Conservation (phyloP, 2,329 filamentous ascomycete genomes). For the Xylariaceae sp. region DNA sequence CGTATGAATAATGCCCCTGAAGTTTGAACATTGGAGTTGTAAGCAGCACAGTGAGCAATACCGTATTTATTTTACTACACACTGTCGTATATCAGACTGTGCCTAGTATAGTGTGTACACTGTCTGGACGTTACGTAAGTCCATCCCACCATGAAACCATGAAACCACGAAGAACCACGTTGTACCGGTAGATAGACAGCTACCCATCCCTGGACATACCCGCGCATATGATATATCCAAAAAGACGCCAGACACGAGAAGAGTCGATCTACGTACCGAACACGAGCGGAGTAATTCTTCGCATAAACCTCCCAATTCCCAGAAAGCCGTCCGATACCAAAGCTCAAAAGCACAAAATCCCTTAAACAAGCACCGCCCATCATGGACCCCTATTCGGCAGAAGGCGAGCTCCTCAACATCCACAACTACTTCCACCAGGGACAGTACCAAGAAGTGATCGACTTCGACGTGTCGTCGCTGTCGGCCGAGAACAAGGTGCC, state of each 20-base stretch:
- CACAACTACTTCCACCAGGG: constrained; percentile 69
- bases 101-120: too few relatives aligned
- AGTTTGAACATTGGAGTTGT: too few relatives aligned
- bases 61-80: too few relatives aligned
- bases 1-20: too few relatives aligned
- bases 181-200: not conserved
- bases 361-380: constrained; percentile 17
- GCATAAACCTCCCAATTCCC: not conserved
- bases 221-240: not conserved
- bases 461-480: constrained; percentile 77
- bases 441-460: constrained; percentile 79
- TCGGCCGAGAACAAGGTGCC: constrained; percentile 72
- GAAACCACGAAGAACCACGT: constrained; percentile 4
- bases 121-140: not conserved
- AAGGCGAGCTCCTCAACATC: constrained; percentile 67
- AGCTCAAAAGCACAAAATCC: not conserved
- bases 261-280: not conserved
- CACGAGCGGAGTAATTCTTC: not conserved
- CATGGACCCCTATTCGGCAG: constrained; percentile 66
- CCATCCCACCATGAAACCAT: constrained; percentile 2
- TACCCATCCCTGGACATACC: too few relatives aligned
- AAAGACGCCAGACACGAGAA: not conserved
- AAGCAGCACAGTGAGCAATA: too few relatives aligned
- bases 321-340: not conserved
- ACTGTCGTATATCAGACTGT: too few relatives aligned